Conservation (phyloP, 2,329 filamentous ascomycete species). For the Trichoderma atrobrunneum region DNA sequence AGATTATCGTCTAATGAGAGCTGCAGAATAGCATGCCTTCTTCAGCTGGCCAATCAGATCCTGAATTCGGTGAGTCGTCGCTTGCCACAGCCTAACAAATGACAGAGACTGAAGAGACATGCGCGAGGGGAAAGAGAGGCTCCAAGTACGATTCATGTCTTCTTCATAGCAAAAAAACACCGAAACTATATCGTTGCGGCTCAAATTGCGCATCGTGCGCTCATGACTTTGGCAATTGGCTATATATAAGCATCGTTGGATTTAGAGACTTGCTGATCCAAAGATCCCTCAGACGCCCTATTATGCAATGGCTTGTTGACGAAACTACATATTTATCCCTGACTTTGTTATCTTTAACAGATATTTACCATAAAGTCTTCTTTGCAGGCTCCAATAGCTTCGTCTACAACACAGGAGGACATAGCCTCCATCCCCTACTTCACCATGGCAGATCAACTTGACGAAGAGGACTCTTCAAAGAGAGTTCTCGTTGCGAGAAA, state of each 20-base stretch:
- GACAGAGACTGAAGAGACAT: not conserved
- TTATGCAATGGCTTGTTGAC: not conserved
- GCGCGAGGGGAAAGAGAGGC: not conserved
- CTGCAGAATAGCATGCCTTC: not conserved
- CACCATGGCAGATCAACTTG: not conserved
- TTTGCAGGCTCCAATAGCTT: not conserved
- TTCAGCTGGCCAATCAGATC: not conserved
- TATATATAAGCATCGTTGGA: not conserved
- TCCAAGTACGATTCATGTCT: not conserved
- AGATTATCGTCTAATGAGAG: not conserved
- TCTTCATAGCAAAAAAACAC: too few species aligned
- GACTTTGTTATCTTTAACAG: not conserved
- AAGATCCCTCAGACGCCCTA: not conserved
- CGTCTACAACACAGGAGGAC: not conserved
- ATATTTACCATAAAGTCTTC: not conserved
- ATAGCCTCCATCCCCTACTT: not conserved
- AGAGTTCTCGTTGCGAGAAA: slow-evolving; percentile 1
- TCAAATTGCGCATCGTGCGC: not conserved
- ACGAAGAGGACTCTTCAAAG: slow-evolving; percentile 5
- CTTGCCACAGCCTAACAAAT: not conserved
- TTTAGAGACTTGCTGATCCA: not conserved
- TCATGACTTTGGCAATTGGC: not conserved
- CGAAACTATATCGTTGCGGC: not conserved
- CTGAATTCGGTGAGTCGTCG: not conserved
- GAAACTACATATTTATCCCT: not conserved